Base-by-base conservation (phyloP, 208 protist species). In the Trypanosoma mega region DNA sequence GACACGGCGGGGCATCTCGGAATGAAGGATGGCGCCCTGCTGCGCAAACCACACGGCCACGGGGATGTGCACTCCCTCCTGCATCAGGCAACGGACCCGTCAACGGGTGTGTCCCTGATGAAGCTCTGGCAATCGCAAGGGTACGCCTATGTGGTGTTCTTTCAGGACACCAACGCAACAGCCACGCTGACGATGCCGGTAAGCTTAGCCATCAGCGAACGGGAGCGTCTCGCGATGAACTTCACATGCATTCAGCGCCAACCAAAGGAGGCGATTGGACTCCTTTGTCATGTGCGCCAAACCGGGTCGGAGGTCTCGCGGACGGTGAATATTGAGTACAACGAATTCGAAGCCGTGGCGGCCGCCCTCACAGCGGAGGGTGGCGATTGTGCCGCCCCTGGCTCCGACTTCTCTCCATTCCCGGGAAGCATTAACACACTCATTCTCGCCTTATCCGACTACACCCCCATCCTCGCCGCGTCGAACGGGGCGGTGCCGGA, bases 161-260 rank as follows among this genome's bases (percentile, higher is more conserved):
- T 98, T n/a, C 96, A 98, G 71, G 96, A 98, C 76, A 98, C 96
- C 4, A 97, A 98, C 70, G 89, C 78, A 0, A 52, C 75, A 2
- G 77, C 80, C 7, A 80, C 84, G 36, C 8, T 80, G 18, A 87
- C 90, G 16, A 81, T 94, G 36, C 86, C 86, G 0, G 58, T 92
- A 30, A 82, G 74, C 36, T 76, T 98, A 11, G 92, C 91, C 14
- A 67, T 96, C n/a, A 89, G 77, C 60, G 70, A 59, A 12, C 45
- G 57, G 21, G 37, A 89, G n/a, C 23, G 59, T 11, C 63, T 96
- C 11, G 71, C 85, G 27, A 77, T 97, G 74, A 98, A 97, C 74
- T 94, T 92, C 34, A 90, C 97, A 8, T 90, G 87, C 56, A 84
- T 98, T 39, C 87, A 85, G 27, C 83, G 94, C 11, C 63, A 76